These are phyloP conservation scores for Austroboletus festivus DNA, from an alignment of 768 basidiomycete species.

Conservation along the genomic window DNA sequence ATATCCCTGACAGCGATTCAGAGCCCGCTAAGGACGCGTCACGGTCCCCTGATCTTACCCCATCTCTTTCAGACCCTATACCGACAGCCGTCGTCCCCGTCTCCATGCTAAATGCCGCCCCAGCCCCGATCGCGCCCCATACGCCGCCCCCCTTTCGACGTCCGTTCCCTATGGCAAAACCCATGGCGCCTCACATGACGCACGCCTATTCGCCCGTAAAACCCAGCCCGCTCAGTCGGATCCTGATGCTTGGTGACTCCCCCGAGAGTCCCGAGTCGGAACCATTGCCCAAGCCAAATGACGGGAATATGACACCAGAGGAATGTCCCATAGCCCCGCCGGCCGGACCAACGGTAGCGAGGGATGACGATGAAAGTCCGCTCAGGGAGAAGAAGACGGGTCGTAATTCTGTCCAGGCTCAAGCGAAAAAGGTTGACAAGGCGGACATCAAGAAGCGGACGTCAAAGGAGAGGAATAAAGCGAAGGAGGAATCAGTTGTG, in stretches of 20 bases:
- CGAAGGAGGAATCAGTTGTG: slow-evolving; percentile 21
- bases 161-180: slow-evolving; percentile 72
- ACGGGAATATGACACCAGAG: slow-evolving; percentile 24
- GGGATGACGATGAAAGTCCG: slow-evolving; percentile 52
- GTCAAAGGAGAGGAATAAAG: slow-evolving; percentile 42
- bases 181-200: slow-evolving; percentile 62
- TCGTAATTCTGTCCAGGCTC: slow-evolving; percentile 24
- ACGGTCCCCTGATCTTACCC: neutral
- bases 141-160: slow-evolving; percentile 31
- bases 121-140: slow-evolving; percentile 5
- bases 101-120: slow-evolving; percentile 3
- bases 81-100: slow-evolving; percentile 15
- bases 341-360: slow-evolving; percentile 17
- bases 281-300: neutral
- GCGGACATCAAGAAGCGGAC: slow-evolving; percentile 27
- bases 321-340: slow-evolving; percentile 21
- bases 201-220: slow-evolving; percentile 81
- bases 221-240: slow-evolving; percentile 78
- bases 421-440: slow-evolving; percentile 10
- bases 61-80: slow-evolving; percentile 13
- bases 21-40: neutral
- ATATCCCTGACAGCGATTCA: slow-evolving; percentile 15
- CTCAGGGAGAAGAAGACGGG: slow-evolving; percentile 48
- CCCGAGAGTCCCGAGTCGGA: slow-evolving; percentile 39
- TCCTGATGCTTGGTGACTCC: slow-evolving; percentile 67